Evolutionary conservation across 75 land plant species (phyloP).

Genomic region (Adiantum capillusveneris): DNA sequence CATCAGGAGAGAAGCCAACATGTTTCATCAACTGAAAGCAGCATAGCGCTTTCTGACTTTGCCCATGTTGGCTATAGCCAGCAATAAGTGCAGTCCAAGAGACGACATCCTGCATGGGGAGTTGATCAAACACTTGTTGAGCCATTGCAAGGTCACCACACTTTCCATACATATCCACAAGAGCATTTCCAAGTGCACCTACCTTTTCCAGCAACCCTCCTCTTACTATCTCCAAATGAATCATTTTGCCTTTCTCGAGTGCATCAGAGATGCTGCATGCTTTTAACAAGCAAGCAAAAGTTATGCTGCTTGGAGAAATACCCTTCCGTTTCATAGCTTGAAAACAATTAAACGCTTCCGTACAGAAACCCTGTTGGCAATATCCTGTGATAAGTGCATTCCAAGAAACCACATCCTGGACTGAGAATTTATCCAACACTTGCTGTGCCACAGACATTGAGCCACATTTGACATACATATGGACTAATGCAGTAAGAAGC

Average conservation of each 20-base stretch:
- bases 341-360: conserved; percentile 4
- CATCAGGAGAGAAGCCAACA: conserved; percentile 10
- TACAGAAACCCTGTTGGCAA: conserved; percentile 17
- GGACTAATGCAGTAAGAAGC: conserved; percentile 18
- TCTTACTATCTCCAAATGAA: background rate
- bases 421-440: conserved; percentile 11
- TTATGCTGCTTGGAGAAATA: conserved; percentile 3
- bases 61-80: conserved; percentile 15
- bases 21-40: conserved; percentile 10
- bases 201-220: background rate
- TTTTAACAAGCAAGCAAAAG: background rate
- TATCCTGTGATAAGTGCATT: conserved; percentile 54
- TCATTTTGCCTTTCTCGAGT: background rate
- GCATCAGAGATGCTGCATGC: background rate
- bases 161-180: conserved; percentile 12
- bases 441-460: conserved; percentile 6
- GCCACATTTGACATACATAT: conserved; percentile 24
- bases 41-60: conserved; percentile 4
- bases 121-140: background rate
- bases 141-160: conserved; percentile 18
- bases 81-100: conserved; percentile 19
- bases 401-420: conserved; percentile 27
- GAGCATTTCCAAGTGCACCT: background rate
- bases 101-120: conserved; percentile 3
- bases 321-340: conserved; percentile 6